Conservation (phyloP, 78 protist genomes). For the Salpingoeca rosetta region DNA sequence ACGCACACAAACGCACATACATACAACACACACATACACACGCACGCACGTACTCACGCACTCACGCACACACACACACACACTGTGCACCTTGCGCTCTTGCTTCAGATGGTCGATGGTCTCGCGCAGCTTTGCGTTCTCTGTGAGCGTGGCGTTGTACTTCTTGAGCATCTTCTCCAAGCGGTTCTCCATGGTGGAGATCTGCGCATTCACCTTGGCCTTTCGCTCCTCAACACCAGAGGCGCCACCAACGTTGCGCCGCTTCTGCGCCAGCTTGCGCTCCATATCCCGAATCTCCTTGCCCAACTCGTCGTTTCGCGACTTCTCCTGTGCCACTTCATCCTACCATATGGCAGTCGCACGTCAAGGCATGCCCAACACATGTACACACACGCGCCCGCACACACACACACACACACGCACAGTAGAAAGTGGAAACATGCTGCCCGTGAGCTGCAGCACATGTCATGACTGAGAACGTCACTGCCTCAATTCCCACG, state of each 20-base stretch:
- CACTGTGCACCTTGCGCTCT: slow-evolving; percentile 41
- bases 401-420: no score
- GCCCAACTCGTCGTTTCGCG: not conserved
- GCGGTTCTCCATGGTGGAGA: slow-evolving; percentile 47
- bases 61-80: slow-evolving; percentile 43
- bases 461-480: no score
- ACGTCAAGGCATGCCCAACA: not conserved
- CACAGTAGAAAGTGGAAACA: not conserved
- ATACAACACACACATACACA: slow-evolving; percentile 15
- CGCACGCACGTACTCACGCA: slow-evolving; percentile 56
- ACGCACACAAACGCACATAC: not conserved
- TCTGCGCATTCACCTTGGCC: slow-evolving; percentile 21
- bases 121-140: slow-evolving; percentile 58
- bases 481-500: no score
- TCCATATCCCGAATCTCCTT: not conserved
- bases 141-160: slow-evolving; percentile 59
- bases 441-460: not conserved
- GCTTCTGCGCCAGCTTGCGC: slow-evolving; percentile 6
- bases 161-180: slow-evolving; percentile 49
- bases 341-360: no score
- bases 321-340: not conserved
- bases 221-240: slow-evolving; percentile 12
- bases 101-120: slow-evolving; percentile 60
- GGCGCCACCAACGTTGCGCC: slow-evolving; percentile 45
- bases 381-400: no score